Base-by-base conservation (phyloP, 2,329 filamentous ascomycete species). In the Teratosphaeria nubilosa region DNA sequence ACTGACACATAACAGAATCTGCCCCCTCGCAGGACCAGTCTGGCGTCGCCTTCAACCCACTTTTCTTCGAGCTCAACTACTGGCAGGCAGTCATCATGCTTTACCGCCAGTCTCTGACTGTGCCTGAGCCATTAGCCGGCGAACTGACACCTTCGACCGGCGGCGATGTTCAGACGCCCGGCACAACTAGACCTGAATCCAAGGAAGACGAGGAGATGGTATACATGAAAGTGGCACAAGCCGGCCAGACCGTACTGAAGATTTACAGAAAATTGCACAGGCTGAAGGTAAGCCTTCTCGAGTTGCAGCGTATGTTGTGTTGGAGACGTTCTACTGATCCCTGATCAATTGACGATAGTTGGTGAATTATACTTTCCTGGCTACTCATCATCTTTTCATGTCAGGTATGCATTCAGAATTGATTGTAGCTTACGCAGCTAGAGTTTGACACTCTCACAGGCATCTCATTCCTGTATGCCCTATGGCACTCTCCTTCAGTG, bases 41-140 rank as follows among this genome's bases (percentile, higher is more conserved):
- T 0, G 91, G 91, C 1, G 94, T 97, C 2, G 85, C 85, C 3
- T 97, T 97, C 71, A 91, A 88, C 0, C 85, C 89, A 1, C 87
- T 96, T 58, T 96, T 97, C 67, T 75, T 96, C 4, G 90, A 96
- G 67, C 80, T 97, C 60, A 97, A 97, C 72, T 97, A 97, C 74
- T 97, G 92, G 91, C 92, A 96, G 72, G 90, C 91, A 3, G 86
- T 97, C 60, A 95, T 96, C 64, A 91, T 96, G 86, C 82, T 97
- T 22, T 97, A 97, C 72, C 82, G 92, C 57, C 92, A 96, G 73
- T 91, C 72, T 5, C 62, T 72, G 74, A 96, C 61, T 87, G 89
- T 96, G 20, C 92, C 92, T 0, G 84, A 87, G 48, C 85, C 91
- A 68, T 85, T 97, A 59, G 90, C 91, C 56, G 85, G 85, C 56